Evolutionary conservation across 495 filamentous ascomycete species (phyloP), one percentile per base, ranked within the genome.

Genomic region (Apodospora peruviana): DNA sequence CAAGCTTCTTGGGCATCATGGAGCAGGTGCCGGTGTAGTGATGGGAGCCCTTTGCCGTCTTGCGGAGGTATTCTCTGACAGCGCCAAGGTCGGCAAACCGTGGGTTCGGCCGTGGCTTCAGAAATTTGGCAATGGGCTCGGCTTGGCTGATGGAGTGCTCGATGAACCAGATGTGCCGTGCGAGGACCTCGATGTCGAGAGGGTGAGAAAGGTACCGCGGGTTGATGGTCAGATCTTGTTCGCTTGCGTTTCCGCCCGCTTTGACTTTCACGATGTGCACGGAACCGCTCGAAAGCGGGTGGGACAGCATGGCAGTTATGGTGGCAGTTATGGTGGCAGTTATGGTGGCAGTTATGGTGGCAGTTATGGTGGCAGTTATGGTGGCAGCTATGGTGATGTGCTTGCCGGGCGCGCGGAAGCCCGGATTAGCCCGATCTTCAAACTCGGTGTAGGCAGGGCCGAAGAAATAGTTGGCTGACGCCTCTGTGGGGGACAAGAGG

Each of bases 141-240:
- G 67, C 56, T 27, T 55, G 45, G 5, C 51, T 50, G 7, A 75
- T 59, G 11, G 55, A 60, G 10, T 65, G 59, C 22, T 40, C 32
- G 1, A 47, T 4, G 48, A 64, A 69, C 0, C 57, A 58, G 17
- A 57, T 45, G 47, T 74, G 65, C 10, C 69, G 62, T 1, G 65
- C 66, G 21, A 72, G 57, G 12, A 70, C 62, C 36, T 71, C 58
- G 11, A 69, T 4, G 46, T 81, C 78, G n/a, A 71, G 59, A 0
- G 74, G 70, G 40, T 80, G 58, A 46, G 71, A 68, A 45, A 77
- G 70, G 49, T 78, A 81, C 10, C 65, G 69, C 1, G 75, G 74
- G 52, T 80, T 67, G 43, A 76, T 71, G n/a, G 49, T 43, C 0
- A 75, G 68, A 9, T 16, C 36, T 5, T 4, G 5, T 5, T 18